A percentile compares a stretch with the other conserved stretches of the same genome.
Conservation (phyloP, 2,329 filamentous ascomycete species). For the Diaporthe citri region DNA sequence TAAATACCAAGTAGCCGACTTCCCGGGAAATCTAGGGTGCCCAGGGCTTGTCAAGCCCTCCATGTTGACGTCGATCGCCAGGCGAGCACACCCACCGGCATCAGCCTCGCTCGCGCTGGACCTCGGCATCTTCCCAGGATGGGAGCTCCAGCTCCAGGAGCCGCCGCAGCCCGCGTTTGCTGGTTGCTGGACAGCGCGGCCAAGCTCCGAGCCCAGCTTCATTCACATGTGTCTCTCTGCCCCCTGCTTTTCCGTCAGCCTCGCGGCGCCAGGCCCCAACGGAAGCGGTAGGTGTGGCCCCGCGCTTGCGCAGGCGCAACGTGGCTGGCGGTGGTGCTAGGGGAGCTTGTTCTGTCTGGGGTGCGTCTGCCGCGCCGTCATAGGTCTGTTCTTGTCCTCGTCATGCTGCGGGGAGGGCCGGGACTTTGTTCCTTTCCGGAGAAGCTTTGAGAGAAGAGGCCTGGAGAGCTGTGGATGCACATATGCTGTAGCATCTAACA, state of each 20-base stretch:
- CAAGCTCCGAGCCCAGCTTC: constrained; percentile 10
- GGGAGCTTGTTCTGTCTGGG: constrained; percentile 2
- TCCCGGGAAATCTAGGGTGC: constrained; percentile 19
- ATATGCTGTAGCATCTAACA: background rate
- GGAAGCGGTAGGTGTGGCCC: background rate
- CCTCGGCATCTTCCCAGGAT: constrained; percentile 31
- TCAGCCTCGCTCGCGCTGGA: constrained; percentile 23
- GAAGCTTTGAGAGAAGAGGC: constrained; percentile 23
- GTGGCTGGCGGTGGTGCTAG: constrained; percentile 18
- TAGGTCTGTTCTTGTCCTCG: background rate
- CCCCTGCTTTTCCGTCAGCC: constrained; percentile 11
- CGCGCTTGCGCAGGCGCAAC: constrained; percentile 8
- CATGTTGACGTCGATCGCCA: constrained; percentile 7
- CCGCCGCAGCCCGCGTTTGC: background rate
- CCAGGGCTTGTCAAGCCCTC: constrained; percentile 15
- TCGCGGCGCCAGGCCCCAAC: background rate
- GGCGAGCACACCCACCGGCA: background rate
- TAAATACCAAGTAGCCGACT: background rate
- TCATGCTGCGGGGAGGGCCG: constrained; percentile 11
- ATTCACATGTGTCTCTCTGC: constrained; percentile 8
- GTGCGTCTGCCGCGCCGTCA: background rate
- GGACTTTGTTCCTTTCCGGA: constrained; percentile 17
- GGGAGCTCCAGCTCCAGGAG: constrained; percentile 21
- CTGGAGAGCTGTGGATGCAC: background rate
- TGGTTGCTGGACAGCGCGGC: background rate